Evolutionary conservation across 2,329 filamentous ascomycete genomes (phyloP), one percentile per base, ranked within the genome.

Genomic region (Penicillium brevicompactum): DNA sequence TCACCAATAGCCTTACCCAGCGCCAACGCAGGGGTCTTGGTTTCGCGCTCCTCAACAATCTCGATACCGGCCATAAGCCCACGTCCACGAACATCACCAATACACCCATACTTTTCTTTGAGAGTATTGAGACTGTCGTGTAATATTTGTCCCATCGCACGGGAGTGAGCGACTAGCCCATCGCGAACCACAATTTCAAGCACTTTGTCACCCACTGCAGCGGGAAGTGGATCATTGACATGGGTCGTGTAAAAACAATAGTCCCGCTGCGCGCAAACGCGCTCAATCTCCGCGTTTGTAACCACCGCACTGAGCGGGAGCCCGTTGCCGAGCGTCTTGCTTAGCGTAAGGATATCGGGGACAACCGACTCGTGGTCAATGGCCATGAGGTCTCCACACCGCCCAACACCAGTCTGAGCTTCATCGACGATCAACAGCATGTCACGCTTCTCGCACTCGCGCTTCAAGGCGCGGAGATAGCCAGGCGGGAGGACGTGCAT

Each of bases 241-340:
- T 87, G 85, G 0, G 85, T 87, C 0, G 84, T 87, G 59, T 84
- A 81, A 63, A 84, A 87, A 27, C 83, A 73, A 61, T 79, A 87
- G 31, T 78, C 79, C 2, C 74, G 73, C 16, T 83, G 77, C 5
- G 70, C 67, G 27, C 78, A 81, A 1, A 76, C 74, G 2, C 70
- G 68, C 38, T 80, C 82, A 43, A 87, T 84, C 31, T 78, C 73
- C 5, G 76, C 72, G 41, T 78, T 82, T 0, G 84, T 85, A 2
- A 83, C 74, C 0, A 87, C 82, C 0, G 84, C 80, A 45, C 79
- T 80, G 3, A 87, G 72, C 0, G 85, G 84, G 0, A 87, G 70
- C 0, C 85, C 84, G 62, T 84, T 84, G 0, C 84, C 84, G 0
- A 87, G 73, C 0, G 84, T 87, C 68, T 87, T 87, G 62, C 81